phyloP scores from a whole-genome alignment of 2,329 filamentous ascomycete genomes.

The Alternaria longipes region DNA sequence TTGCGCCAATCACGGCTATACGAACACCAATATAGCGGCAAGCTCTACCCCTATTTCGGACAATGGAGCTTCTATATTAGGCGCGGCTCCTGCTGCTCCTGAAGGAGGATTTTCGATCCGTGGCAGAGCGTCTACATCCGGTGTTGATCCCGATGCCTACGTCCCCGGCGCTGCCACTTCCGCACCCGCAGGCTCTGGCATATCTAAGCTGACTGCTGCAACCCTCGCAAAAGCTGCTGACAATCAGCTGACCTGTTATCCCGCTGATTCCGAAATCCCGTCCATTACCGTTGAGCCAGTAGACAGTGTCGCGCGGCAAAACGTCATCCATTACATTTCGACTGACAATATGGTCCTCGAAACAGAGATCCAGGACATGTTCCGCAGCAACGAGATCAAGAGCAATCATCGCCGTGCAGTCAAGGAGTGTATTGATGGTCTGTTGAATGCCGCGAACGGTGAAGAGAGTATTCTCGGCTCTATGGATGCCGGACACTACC shows the following conservation, averaged over 20 bases:
- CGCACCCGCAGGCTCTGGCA: neutral
- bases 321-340: constrained; percentile 2
- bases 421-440: neutral
- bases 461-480: constrained; percentile 4
- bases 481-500: constrained; percentile 4
- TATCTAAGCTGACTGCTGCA: neutral
- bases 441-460: constrained; percentile 4
- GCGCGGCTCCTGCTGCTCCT: neutral
- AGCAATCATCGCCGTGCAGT: neutral
- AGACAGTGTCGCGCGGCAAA: neutral
- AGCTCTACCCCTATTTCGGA: neutral
- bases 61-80: neutral
- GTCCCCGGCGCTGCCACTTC: neutral
- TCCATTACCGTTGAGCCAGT: neutral
- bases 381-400: neutral
- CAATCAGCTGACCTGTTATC: neutral
- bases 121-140: neutral
- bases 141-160: neutral
- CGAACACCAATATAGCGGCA: neutral
- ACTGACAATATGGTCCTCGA: constrained; percentile 7
- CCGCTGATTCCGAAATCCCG: neutral
- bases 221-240: neutral
- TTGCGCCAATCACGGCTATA: neutral
- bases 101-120: neutral
- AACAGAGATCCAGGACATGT: constrained; percentile 4